A percentile compares a stretch with the other conserved stretches of the same genome.
These are phyloP conservation scores for Trichosporon faecale DNA, from an alignment of 1,284 basidiomycete genomes.

Conservation along the genomic window DNA sequence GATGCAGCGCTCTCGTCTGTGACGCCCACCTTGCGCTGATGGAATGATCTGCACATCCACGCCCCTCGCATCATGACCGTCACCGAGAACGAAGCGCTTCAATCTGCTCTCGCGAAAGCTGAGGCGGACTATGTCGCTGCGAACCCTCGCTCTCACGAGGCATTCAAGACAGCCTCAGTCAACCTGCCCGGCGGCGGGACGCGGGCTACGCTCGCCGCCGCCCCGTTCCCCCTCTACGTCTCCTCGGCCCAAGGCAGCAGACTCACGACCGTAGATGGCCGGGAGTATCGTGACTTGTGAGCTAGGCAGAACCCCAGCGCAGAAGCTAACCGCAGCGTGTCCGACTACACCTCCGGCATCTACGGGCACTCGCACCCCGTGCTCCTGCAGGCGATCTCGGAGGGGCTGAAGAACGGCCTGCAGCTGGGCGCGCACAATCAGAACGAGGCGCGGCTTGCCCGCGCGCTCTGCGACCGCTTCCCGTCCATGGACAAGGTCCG, in stretches of 20 bases:
- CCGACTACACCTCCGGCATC: constrained; percentile 34
- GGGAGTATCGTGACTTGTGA: constrained; percentile 33
- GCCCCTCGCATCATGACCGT: background rate
- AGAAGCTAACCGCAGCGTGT: constrained; percentile 19
- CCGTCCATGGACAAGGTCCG: constrained; percentile 34
- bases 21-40: background rate
- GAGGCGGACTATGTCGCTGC: constrained; percentile 4
- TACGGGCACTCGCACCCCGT: constrained; percentile 33
- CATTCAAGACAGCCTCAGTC: constrained; percentile 11
- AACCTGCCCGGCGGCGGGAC: constrained; percentile 31
- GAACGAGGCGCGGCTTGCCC: constrained; percentile 27
- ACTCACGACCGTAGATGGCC: constrained; percentile 31
- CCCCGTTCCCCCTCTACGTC: constrained; percentile 33
- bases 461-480: constrained; percentile 27
- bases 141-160: constrained; percentile 21
- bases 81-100: background rate
- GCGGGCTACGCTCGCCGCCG: constrained; percentile 30
- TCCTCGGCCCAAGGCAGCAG: constrained; percentile 18
- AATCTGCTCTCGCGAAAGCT: background rate
- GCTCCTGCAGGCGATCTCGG: constrained; percentile 26
- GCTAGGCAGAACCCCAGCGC: background rate
- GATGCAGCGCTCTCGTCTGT: background rate
- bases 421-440: constrained; percentile 34
- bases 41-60: background rate
- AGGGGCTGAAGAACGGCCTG: constrained; percentile 24